Conservation (phyloP, 306 rosid genomes). For the Vigna hirtella region DNA sequence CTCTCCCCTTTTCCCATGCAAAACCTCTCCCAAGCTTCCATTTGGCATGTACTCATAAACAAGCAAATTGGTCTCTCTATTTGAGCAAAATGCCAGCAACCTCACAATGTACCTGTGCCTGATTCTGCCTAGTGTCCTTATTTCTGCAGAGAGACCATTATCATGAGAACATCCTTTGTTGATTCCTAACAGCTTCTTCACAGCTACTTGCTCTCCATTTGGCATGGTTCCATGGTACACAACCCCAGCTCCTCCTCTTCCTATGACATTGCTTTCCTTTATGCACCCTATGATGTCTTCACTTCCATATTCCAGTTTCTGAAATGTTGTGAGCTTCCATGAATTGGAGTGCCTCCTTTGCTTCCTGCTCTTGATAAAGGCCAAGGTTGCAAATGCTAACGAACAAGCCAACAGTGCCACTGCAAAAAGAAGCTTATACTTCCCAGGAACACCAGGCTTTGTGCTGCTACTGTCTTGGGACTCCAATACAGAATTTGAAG, state of each 20-base stretch:
- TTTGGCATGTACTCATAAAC: conserved; percentile 91
- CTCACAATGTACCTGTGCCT: conserved; percentile 90
- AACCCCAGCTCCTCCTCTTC: conserved; percentile 95
- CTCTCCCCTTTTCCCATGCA: conserved; percentile 86
- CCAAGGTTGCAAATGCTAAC: conserved; percentile 68
- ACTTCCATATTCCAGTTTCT: conserved; percentile 79
- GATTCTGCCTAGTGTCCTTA: conserved; percentile 80
- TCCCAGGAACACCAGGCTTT: conserved; percentile 57
- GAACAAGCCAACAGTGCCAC: conserved; percentile 76
- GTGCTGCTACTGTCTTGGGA: conserved; percentile 39
- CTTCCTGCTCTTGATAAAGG: conserved; percentile 69
- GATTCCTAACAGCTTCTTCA: conserved; percentile 77
- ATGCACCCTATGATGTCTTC: conserved; percentile 74
- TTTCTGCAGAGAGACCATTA: conserved; percentile 86
- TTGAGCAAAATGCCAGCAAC: conserved; percentile 77
- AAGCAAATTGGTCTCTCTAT: conserved; percentile 79
- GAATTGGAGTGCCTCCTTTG: conserved; percentile 52
- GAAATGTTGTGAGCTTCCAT: conserved; percentile 88
- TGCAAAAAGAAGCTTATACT: conserved; percentile 78
- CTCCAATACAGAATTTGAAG: conserved; percentile 45
- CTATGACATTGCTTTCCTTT: conserved; percentile 81
- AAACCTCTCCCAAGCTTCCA: conserved; percentile 86
- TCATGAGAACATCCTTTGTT: conserved; percentile 86
- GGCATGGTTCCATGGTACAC: conserved; percentile 83
- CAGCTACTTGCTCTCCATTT: conserved; percentile 82